phyloP scores from a whole-genome alignment of 2,329 filamentous ascomycete genomes.

The Ustulina deusta region DNA sequence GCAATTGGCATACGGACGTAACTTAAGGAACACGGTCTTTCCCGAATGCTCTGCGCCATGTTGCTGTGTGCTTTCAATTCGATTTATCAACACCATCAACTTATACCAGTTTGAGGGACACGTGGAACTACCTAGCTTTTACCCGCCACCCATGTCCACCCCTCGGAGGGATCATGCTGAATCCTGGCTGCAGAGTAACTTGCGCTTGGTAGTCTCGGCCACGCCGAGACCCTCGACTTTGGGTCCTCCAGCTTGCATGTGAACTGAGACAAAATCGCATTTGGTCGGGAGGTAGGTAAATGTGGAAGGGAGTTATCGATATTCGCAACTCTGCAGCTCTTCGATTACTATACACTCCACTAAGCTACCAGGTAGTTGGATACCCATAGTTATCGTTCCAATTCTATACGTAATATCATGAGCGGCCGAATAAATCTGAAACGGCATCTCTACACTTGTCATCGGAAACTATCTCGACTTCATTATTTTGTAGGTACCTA shows the following conservation, averaged over 20 bases:
- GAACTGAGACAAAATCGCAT: neutral
- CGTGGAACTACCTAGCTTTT: neutral
- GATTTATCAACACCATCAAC: neutral
- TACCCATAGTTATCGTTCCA: neutral
- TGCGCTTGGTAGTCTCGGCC: neutral
- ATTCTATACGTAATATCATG: neutral
- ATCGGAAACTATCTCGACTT: neutral
- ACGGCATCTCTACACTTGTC: neutral
- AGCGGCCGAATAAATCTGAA: neutral
- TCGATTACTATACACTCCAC: neutral
- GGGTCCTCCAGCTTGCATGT: neutral
- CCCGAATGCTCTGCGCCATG: too few species aligned
- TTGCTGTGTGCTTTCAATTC: too few species aligned
- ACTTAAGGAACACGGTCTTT: too few species aligned
- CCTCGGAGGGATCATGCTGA: neutral
- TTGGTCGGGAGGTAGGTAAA: neutral
- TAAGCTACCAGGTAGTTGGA: too few species aligned
- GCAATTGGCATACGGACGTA: too few species aligned
- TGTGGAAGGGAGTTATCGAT: neutral
- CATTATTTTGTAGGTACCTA: neutral
- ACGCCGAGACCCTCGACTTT: slow-evolving; percentile 2
- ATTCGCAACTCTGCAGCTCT: neutral
- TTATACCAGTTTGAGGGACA: neutral
- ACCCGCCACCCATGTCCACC: neutral
- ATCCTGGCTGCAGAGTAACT: neutral